These are phyloP conservation scores for Mycosphaerella sp. DNA, from an alignment of 2,329 filamentous ascomycete species.

Conservation along the genomic window DNA sequence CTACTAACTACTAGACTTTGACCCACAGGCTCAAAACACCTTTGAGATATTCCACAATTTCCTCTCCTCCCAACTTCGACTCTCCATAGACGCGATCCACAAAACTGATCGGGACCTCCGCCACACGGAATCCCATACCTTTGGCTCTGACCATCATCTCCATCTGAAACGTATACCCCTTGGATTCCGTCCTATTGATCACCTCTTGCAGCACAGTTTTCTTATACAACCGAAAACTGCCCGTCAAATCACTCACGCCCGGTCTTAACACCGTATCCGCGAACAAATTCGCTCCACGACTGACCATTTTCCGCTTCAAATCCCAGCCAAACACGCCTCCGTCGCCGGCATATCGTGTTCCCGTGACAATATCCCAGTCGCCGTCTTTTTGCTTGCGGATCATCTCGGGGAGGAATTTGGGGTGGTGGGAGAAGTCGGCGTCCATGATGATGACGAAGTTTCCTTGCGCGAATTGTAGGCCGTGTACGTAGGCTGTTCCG, in stretches of 20 bases:
- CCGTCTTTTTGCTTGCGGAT: constrained; percentile 69
- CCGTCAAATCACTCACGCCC: constrained; percentile 91
- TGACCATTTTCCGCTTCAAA: constrained; percentile 70
- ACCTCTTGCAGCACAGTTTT: constrained; percentile 81
- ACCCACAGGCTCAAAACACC: constrained; percentile 46
- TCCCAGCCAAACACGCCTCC: constrained; percentile 94
- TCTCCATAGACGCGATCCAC: constrained; percentile 94
- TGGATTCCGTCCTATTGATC: constrained; percentile 84
- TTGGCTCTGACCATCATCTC: constrained; percentile 98
- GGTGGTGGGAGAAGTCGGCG: constrained; percentile 98
- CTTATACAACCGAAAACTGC: constrained; percentile 93
- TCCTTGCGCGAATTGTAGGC: constrained; percentile 79
- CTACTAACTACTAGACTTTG: constrained; percentile 41
- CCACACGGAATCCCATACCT: constrained; percentile 88
- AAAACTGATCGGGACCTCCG: constrained; percentile 93
- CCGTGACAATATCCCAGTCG: constrained; percentile 94
- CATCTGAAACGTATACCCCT: constrained; percentile 99
- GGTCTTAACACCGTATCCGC: constrained; percentile 90
- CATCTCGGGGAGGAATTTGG: constrained; percentile 97
- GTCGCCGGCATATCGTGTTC: constrained; percentile 84
- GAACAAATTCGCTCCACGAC: constrained; percentile 85
- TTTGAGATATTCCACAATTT: constrained; percentile 95
- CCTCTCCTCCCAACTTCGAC: constrained; percentile 86
- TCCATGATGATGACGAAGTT: constrained; percentile 99
- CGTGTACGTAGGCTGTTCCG: constrained; percentile 92